These are phyloP conservation scores for Avena sativa DNA, from an alignment of 176 grass and related monocot genomes.

Conservation along the genomic window DNA sequence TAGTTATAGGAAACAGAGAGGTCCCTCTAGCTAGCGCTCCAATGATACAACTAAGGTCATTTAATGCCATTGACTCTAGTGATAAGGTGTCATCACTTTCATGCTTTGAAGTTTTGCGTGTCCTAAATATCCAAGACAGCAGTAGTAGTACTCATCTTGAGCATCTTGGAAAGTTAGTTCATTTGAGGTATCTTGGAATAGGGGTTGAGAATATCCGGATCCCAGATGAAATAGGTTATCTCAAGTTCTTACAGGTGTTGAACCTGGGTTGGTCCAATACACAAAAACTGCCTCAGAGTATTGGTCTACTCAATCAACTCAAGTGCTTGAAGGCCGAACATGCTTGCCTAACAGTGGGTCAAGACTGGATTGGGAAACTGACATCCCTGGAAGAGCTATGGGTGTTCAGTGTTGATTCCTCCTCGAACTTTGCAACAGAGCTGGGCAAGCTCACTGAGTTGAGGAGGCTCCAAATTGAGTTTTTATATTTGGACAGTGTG, in stretches of 20 bases:
- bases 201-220: rapidly evolving
- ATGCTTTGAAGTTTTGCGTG: neutral
- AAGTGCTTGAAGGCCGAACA: neutral
- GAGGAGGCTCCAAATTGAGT: neutral
- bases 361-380: neutral
- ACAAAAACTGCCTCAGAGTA: neutral
- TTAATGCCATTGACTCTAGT: neutral
- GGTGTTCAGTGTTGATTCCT: rapidly evolving
- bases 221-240: neutral
- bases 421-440: neutral
- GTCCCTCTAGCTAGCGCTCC: too few species aligned
- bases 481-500: rapidly evolving
- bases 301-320: neutral
- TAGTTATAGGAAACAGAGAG: neutral
- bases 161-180: neutral
- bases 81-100: neutral
- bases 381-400: neutral
- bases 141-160: neutral
- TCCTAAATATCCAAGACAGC: neutral
- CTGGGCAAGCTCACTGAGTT: neutral
- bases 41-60: neutral
- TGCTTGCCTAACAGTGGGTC: rapidly evolving
- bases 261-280: neutral
- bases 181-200: neutral
- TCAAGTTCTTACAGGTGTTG: constrained; percentile 23